A percentile compares a stretch with the other conserved stretches of the same genome.
phyloP scores from a whole-genome alignment of 2,329 filamentous ascomycete species.

The Zopfia rhizophila region DNA sequence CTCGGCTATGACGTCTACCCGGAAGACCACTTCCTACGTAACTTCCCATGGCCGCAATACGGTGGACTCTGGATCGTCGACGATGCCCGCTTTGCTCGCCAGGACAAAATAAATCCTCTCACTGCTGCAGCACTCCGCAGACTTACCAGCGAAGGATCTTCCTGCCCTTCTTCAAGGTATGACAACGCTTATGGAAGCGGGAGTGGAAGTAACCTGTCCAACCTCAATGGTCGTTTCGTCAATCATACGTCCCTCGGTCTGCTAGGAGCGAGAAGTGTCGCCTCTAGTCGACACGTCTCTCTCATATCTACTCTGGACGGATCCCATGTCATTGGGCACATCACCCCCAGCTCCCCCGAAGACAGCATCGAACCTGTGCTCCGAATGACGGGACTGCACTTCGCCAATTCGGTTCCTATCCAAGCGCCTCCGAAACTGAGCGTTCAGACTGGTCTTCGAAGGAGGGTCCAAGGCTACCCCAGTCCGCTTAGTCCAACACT shows the following conservation, averaged over 20 bases:
- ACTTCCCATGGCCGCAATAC: slow-evolving; percentile 52
- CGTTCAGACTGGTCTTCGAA: slow-evolving; percentile 38
- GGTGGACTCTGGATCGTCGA: slow-evolving; percentile 50
- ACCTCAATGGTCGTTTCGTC: background rate
- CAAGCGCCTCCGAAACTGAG: slow-evolving; percentile 28
- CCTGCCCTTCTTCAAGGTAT: slow-evolving; percentile 16
- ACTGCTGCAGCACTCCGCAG: slow-evolving; percentile 40
- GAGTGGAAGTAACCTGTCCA: slow-evolving; percentile 18
- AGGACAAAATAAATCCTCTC: slow-evolving; percentile 33
- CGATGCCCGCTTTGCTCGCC: slow-evolving; percentile 50
- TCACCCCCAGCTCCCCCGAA: slow-evolving; percentile 6
- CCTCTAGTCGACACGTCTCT: slow-evolving; percentile 11
- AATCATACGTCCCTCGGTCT: background rate
- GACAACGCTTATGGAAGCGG: too few species aligned
- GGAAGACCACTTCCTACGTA: slow-evolving; percentile 49
- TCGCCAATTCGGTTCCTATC: slow-evolving; percentile 4
- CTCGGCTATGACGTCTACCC: slow-evolving; percentile 52
- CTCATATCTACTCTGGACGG: slow-evolving; percentile 27
- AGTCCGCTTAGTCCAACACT: slow-evolving; percentile 42
- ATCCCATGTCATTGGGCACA: slow-evolving; percentile 7
- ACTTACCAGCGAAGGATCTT: slow-evolving; percentile 41
- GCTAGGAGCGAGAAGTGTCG: background rate
- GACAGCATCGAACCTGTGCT: slow-evolving; percentile 23
- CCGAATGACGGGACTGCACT: slow-evolving; percentile 29
- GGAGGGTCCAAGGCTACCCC: slow-evolving; percentile 46